Conservation (phyloP, 805 yeast genomes). For the Metschnikowia borealis region DNA sequence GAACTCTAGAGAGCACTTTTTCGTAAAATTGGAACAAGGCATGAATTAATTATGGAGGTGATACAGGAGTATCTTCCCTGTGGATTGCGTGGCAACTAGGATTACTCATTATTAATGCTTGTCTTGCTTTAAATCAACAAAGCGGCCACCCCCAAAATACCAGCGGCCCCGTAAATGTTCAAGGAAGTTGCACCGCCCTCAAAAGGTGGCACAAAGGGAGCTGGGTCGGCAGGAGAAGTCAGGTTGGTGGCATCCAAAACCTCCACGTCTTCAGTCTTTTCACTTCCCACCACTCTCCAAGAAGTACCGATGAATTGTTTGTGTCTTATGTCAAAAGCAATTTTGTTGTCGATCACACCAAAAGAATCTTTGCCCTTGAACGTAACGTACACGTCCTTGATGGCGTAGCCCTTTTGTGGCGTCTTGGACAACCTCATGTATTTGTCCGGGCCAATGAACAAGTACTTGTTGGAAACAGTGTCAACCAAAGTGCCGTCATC, state of each 20-base stretch:
- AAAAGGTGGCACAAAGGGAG: background rate
- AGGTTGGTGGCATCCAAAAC: background rate
- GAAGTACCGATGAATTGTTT: background rate
- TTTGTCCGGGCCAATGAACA: conserved; percentile 7
- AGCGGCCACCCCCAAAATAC: conserved; percentile 1
- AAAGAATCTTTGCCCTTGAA: background rate
- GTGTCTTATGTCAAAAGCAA: background rate
- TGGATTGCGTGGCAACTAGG: too few species aligned
- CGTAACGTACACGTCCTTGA: conserved; percentile 5
- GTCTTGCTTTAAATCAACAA: background rate
- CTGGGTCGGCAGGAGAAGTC: background rate
- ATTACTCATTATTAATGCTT: too few species aligned
- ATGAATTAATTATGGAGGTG: too few species aligned
- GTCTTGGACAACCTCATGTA: background rate
- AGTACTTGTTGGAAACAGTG: conserved; percentile 11
- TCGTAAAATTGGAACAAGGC: too few species aligned
- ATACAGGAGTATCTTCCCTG: too few species aligned
- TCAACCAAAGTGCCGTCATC: conserved; percentile 20
- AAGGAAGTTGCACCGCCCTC: background rate
- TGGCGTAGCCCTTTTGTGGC: conserved; percentile 6
- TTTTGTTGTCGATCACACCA: background rate
- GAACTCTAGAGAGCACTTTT: too few species aligned
- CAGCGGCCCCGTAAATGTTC: background rate
- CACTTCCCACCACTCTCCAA: background rate
- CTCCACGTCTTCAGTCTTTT: background rate